phyloP scores from a whole-genome alignment of 129 eudicot genomes.

The Tagetes erecta region DNA sequence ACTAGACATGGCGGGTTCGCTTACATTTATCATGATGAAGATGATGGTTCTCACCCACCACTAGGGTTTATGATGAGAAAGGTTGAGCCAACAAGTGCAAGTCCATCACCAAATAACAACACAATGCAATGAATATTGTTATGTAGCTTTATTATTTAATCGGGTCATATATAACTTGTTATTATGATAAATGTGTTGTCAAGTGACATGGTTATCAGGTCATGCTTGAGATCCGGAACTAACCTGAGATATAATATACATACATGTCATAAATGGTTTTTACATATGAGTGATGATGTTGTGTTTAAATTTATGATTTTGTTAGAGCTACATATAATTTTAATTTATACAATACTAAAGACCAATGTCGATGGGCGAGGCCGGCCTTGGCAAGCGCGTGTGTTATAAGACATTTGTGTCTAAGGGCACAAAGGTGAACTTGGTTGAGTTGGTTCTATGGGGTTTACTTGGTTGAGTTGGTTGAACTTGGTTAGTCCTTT shows the following conservation, averaged over 20 bases:
- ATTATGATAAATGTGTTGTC: not conserved
- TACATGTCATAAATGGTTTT: not conserved
- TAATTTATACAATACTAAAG: too few species aligned
- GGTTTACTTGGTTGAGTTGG: too few species aligned
- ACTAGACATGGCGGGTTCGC: slow-evolving; percentile 44
- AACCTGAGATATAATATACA: not conserved
- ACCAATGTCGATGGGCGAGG: too few species aligned
- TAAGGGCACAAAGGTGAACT: too few species aligned
- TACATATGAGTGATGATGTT: not conserved
- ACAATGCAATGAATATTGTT: too few species aligned
- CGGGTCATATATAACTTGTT: not conserved
- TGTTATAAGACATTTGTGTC: too few species aligned
- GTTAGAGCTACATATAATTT: too few species aligned
- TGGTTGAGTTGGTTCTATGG: too few species aligned
- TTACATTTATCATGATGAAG: slow-evolving; percentile 35
- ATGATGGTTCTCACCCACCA: slow-evolving; percentile 13
- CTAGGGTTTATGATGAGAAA: slow-evolving; percentile 11
- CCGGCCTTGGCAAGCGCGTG: too few species aligned
- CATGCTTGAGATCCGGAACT: not conserved
- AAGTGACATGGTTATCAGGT: not conserved
- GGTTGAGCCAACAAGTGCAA: not conserved
- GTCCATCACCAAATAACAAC: slow-evolving; percentile 8
- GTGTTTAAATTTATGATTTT: not conserved
- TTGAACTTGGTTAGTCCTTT: too few species aligned
- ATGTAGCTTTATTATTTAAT: not conserved